These are phyloP conservation scores for Microbotryum saponariae DNA, from an alignment of 1,284 basidiomycete species.

Conservation along the genomic window DNA sequence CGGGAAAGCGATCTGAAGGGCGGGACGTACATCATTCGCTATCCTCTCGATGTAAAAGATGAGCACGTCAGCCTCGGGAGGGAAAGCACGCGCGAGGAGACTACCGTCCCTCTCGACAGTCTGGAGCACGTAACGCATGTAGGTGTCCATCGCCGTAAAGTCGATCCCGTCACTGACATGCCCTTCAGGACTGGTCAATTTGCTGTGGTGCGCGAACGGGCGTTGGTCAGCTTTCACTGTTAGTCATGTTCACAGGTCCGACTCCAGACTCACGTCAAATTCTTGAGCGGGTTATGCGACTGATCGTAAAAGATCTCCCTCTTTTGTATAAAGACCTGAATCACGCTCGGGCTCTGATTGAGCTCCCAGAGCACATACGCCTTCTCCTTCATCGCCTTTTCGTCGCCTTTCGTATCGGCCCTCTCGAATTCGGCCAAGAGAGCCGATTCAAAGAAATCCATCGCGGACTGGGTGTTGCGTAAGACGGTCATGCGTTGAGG, in stretches of 20 bases:
- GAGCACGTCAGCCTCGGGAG: constrained; percentile 62
- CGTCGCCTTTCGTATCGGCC: constrained; percentile 64
- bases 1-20: constrained; percentile 43
- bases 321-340: constrained; percentile 80
- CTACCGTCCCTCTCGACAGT: constrained; percentile 66
- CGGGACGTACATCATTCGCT: constrained; percentile 49
- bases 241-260: constrained; percentile 8
- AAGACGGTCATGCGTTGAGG: constrained; percentile 43
- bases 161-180: constrained; percentile 53
- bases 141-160: constrained; percentile 88
- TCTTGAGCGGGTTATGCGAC: constrained; percentile 70
- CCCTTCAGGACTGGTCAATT: constrained; percentile 26
- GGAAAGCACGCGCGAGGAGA: constrained; percentile 76
- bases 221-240: constrained; percentile 30
- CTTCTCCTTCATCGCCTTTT: constrained; percentile 63
- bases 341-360: constrained; percentile 45
- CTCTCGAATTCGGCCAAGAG: constrained; percentile 75
- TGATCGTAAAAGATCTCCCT: constrained; percentile 85
- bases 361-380: constrained; percentile 79
- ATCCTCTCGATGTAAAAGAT: constrained; percentile 67
- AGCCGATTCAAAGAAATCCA: constrained; percentile 78
- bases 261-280: constrained; percentile 61
- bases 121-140: constrained; percentile 62
- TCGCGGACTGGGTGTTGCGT: constrained; percentile 62
- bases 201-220: constrained; percentile 23